Evolutionary conservation across 768 basidiomycete genomes (phyloP).

Genomic region (Polyporus arcularius): DNA sequence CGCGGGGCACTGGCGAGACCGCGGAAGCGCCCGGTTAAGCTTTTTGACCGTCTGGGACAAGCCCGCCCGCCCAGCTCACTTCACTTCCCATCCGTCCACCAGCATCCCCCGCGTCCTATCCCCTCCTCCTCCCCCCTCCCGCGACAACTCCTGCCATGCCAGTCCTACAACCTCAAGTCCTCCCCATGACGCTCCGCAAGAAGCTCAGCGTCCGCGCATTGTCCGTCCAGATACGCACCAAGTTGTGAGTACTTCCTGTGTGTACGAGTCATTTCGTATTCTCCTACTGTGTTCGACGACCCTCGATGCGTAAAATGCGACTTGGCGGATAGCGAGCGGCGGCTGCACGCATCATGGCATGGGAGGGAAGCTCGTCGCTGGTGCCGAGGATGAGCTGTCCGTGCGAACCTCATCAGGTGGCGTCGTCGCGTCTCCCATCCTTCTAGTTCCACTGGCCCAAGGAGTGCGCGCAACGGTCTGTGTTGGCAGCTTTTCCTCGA

Average conservation of each 20-base stretch:
- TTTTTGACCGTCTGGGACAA: conserved; percentile 15
- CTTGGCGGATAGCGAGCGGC: not conserved
- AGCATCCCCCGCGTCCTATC: not conserved
- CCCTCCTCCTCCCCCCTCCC: conserved; percentile 1
- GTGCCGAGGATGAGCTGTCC: not conserved
- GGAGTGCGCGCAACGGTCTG: not conserved
- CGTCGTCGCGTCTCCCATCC: not conserved
- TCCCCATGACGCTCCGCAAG: not conserved
- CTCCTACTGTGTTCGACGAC: not conserved
- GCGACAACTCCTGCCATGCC: conserved; percentile 4
- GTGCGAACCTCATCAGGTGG: not conserved
- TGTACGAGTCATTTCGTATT: not conserved
- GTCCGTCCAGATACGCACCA: conserved; percentile 14
- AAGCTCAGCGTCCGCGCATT: conserved; percentile 3
- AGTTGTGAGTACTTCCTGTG: conserved; percentile 5
- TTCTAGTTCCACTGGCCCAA: not conserved
- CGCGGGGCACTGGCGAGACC: conserved; percentile 1
- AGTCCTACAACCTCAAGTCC: conserved; percentile 1
- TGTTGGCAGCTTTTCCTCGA: not conserved
- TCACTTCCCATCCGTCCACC: not conserved
- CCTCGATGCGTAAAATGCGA: not conserved
- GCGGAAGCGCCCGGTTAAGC: conserved; percentile 15
- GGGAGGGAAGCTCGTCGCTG: not conserved
- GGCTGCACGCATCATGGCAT: not conserved
- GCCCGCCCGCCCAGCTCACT: not conserved